Evolutionary conservation across 2,329 filamentous ascomycete species (phyloP), one percentile per base, ranked within the genome.

Genomic region (Botrytis cinerea): DNA sequence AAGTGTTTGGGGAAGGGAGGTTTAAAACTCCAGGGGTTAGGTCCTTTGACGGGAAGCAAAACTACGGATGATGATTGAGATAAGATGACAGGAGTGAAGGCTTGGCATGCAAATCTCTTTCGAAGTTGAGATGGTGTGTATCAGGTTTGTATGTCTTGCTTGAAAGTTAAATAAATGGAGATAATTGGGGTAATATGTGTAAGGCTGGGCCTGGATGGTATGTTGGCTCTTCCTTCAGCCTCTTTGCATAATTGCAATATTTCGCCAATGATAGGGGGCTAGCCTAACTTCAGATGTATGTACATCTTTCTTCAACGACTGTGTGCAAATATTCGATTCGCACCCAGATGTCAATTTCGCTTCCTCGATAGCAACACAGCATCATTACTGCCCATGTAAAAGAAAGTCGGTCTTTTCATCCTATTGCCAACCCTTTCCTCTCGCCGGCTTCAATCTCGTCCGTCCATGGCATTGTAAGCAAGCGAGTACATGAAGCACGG

Each of bases 401-500:
- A 45, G 20, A 2, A n/a, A 12, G 4, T 12, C 16, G 5, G 3
- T 5, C 28, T n/a, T 22, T 28, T 28, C 20, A n/a, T 57, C 25
- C 12, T 16, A 8, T 20, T 22, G 62, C 40, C 35, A 66, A n/a
- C 12, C 28, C n/a, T 1, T 20, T 6, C 40, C 22, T 45, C 35
- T 67, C 32, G 25, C 32, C 54, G 59, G 72, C 32, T 67, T 66
- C 35, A 9, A 54, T 51, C 48, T 69, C 69, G 66, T 51, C 70
- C 73, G 71, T 74, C 71, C 72, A 64, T 63, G 68, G 64, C 18
- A 71, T 71, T 70, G 68, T 73, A 57, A 71, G 40, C 61, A 74
- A 76, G 76, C 74, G 74, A 76, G 70, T 54, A 46, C 22, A 67
- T 78, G 77, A 77, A 74, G 76, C 77, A 78, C 74, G 73, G 74